Conservation (phyloP, 2,329 filamentous ascomycete genomes). For the Ceratocystis cacaofunesta region DNA sequence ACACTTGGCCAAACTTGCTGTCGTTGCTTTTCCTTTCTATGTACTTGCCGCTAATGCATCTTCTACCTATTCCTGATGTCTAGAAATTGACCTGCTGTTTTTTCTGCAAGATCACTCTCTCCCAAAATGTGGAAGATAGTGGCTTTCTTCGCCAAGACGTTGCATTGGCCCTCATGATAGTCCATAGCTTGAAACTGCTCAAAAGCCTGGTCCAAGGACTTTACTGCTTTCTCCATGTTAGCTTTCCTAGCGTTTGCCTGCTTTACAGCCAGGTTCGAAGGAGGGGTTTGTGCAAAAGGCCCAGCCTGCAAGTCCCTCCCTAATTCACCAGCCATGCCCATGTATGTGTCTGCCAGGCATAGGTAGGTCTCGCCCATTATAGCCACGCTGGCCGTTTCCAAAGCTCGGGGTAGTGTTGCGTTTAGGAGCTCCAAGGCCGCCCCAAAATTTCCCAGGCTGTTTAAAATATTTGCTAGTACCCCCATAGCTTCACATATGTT, state of each 20-base stretch:
- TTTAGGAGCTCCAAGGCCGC: slow-evolving; percentile 50
- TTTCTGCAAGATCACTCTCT: slow-evolving; percentile 42
- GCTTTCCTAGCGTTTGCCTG: neutral
- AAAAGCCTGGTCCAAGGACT: slow-evolving; percentile 38
- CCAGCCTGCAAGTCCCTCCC: neutral
- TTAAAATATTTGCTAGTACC: slow-evolving; percentile 51
- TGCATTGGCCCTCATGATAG: slow-evolving; percentile 52
- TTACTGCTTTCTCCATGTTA: slow-evolving; percentile 22
- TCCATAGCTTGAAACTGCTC: slow-evolving; percentile 51
- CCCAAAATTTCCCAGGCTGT: slow-evolving; percentile 54
- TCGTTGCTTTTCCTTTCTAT: too few species aligned
- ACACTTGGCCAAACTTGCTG: too few species aligned
- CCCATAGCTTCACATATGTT: slow-evolving; percentile 60
- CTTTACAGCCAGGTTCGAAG: slow-evolving; percentile 24
- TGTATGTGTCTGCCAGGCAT: slow-evolving; percentile 58
- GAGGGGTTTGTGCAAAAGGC: neutral
- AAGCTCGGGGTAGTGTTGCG: slow-evolving; percentile 57
- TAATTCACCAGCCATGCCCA: slow-evolving; percentile 54
- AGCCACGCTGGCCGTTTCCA: slow-evolving; percentile 52
- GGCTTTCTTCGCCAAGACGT: slow-evolving; percentile 70
- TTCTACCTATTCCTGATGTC: neutral
- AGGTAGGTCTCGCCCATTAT: slow-evolving; percentile 54
- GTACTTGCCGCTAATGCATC: too few species aligned
- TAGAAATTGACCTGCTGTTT: slow-evolving; percentile 1
- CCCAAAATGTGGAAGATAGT: slow-evolving; percentile 57